Evolutionary conservation across 2,329 filamentous ascomycete species (phyloP), one percentile per base, ranked within the genome.

Genomic region (Cladophialophora psammophila): DNA sequence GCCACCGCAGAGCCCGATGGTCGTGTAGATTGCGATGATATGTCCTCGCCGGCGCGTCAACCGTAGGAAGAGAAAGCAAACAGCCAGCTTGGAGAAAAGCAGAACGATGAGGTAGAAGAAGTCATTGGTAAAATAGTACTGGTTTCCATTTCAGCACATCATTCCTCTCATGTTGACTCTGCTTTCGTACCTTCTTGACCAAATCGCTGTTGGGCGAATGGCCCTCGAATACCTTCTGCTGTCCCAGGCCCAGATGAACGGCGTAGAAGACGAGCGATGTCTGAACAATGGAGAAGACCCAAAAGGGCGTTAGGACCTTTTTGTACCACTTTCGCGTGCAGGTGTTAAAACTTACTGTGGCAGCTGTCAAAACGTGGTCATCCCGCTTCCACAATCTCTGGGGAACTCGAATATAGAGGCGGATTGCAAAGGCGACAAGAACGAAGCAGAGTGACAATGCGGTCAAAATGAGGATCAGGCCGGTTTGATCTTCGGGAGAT

Each of bases 41-140:
- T 84, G 82, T 5, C 69, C 70, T 59, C 77, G 78, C 34, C 80
- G 77, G 6, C 81, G 81, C 2, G 81, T 81, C 15, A 84, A 74
- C 5, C 82, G 81, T 20, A 81, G 73, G 61, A 82, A 79, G 10
- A 84, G 78, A 15, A 80, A 76, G 5, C 79, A 75, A 42, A 82
- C 76, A 8, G 79, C 79, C 62, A 75, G 76, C 69, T 84, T 84
- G 3, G 81, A 80, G 15, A 82, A 74, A 67, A 79, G 82, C 20
- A 83, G 69, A 0, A 76, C 73, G 36, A 81, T 48, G 50, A 84
- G 69, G 60, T 79, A 81, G 62, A 84, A 74, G n/a, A 82, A 72
- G 65, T 84, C 79, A 66, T 77, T 77, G 48, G 76, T 73, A 63
- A 79, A 80, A 60, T 65, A 60, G 56, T 65, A 65, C 63, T 65